Base-by-base conservation (phyloP, 2,329 filamentous ascomycete species). In the Colletotrichum caudatum region DNA sequence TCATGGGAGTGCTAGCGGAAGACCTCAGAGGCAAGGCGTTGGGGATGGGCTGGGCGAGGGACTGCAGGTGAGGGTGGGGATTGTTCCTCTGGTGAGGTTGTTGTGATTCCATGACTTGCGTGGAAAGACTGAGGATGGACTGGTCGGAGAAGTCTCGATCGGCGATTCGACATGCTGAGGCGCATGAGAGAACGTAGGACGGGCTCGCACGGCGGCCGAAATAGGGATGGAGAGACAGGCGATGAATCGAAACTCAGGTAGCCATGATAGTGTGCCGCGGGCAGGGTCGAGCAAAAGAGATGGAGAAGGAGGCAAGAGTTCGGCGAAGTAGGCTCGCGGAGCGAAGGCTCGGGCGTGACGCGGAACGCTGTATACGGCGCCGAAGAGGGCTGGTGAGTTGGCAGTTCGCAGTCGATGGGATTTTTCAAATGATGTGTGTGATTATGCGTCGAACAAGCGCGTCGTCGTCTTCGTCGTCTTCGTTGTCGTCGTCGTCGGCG, bases 1-100 rank as follows among this genome's bases (percentile, higher is more conserved):
- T 89, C 69, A 86, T 83, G 33, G 89, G 88, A 14, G 89, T 90
- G 81, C 84, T 89, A 77, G 80, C 83, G 71, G 86, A 83, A 50
- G 86, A 87, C 72, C 85, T 83, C 73, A 83, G 78, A 29, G 84
- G 83, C 73, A 85, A 74, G 60, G 84, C 81, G 7, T 81, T 76
- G 60, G 81, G 79, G 37, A 78, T 77, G 50, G 80, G 79, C 23
- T 70, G 63, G n/a, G 68, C 66, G n/a, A 74, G 33, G 41, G 73
- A 54, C 33, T 73, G 66, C 26, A 74, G 64, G 7, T 73, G 73
- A 58, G 71, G 63, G 41, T 68, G 63, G 16, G 64, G 71, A 57
- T 56, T 23, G 26, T 62, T 64, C 63, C 67, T 71, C 71, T 60
- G 48, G 33, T 54, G 60, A 44, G 64, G 64, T 33, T 66, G 56